These are phyloP conservation scores for Penicillium riverlandense DNA, from an alignment of 495 filamentous ascomycete species.

Conservation along the genomic window DNA sequence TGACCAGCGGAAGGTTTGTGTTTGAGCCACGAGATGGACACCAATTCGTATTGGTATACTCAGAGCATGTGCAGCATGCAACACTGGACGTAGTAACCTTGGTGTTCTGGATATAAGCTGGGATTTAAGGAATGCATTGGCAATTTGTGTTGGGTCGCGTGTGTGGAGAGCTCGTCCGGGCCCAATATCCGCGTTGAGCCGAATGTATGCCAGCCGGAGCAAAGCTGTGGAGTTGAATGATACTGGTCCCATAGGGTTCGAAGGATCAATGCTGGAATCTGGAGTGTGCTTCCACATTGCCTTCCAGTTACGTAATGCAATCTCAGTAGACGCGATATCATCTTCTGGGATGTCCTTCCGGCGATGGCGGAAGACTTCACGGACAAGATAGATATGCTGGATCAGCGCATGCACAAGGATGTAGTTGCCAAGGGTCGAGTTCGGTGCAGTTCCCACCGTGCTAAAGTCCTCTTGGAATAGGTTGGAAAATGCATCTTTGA, in stretches of 20 bases:
- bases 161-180: conserved; percentile 24
- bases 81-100: conserved; percentile 17
- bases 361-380: conserved; percentile 5
- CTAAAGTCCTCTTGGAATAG: too few relatives aligned
- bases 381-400: conserved; percentile 24
- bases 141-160: conserved; percentile 11
- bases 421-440: conserved; percentile 17
- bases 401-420: conserved; percentile 26
- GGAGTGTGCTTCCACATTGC: conserved; percentile 13
- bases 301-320: conserved; percentile 30
- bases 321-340: conserved; percentile 19
- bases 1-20: conserved; percentile 23
- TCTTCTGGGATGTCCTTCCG: conserved; percentile 39
- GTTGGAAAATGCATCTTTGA: too few relatives aligned
- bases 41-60: conserved; percentile 30
- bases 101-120: conserved; percentile 7
- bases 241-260: conserved; percentile 18
- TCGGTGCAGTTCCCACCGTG: too few relatives aligned
- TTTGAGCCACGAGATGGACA: conserved; percentile 18
- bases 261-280: conserved; percentile 19
- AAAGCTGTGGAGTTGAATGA: conserved; percentile 29
- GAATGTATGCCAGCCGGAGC: conserved; percentile 32
- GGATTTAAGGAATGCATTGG: conserved; percentile 2
- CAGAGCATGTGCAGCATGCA: conserved; percentile 28
- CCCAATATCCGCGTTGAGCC: conserved; percentile 21